phyloP scores from a whole-genome alignment of 2,329 filamentous ascomycete species.

The Hypoxylon sp. region DNA sequence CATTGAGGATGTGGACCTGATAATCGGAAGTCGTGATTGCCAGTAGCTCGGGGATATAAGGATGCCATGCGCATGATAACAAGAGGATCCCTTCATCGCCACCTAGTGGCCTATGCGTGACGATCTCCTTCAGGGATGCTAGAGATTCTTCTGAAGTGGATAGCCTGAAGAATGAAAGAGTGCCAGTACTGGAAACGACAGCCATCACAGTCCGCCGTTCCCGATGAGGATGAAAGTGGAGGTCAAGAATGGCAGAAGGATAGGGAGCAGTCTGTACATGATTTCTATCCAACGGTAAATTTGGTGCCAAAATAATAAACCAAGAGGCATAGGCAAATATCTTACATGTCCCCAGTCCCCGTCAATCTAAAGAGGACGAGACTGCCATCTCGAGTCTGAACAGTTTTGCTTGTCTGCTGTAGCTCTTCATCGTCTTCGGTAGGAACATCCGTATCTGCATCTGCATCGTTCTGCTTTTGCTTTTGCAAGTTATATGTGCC shows the following conservation, averaged over 20 bases:
- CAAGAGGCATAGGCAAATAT: constrained; percentile 34
- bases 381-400: constrained; percentile 79
- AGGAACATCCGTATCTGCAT: constrained; percentile 34
- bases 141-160: constrained; percentile 28
- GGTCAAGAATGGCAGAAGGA: constrained; percentile 82
- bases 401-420: constrained; percentile 49
- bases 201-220: constrained; percentile 70
- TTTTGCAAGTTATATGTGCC: constrained; percentile 86
- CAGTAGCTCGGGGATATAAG: constrained; percentile 65
- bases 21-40: constrained; percentile 80
- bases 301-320: constrained; percentile 27
- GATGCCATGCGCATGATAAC: constrained; percentile 81
- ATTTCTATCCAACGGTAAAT: constrained; percentile 57
- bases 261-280: constrained; percentile 71
- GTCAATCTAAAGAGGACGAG: constrained; percentile 74
- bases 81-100: constrained; percentile 73
- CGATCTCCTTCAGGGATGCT: constrained; percentile 54
- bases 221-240: constrained; percentile 78
- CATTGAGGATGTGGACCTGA: constrained; percentile 67
- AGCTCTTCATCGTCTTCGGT: constrained; percentile 45
- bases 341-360: constrained; percentile 67
- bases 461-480: constrained; percentile 56
- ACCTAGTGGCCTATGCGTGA: constrained; percentile 61
- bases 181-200: constrained; percentile 82
- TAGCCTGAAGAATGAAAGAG: constrained; percentile 73